Evolutionary conservation across 2,329 filamentous ascomycete genomes (phyloP).

Genomic region (Teratosphaeria gauchensis): DNA sequence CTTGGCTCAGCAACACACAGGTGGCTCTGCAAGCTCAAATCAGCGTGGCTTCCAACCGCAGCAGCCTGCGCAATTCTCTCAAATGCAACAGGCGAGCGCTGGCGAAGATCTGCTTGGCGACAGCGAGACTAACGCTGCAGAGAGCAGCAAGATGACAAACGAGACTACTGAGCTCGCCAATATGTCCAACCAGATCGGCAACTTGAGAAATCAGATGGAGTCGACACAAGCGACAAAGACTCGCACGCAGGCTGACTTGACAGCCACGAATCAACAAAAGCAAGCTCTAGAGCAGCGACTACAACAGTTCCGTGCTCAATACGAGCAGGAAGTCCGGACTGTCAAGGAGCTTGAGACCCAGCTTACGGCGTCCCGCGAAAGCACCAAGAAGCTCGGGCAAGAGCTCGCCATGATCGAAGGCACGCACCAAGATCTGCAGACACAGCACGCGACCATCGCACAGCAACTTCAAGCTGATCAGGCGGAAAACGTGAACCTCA

Average conservation of each 20-base stretch:
- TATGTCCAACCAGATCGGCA: constrained; percentile 88
- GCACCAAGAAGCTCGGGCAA: constrained; percentile 73
- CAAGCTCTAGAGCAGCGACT: constrained; percentile 85
- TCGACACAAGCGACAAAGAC: constrained; percentile 76
- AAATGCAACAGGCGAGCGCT: constrained; percentile 30
- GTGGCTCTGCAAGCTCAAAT: constrained; percentile 40
- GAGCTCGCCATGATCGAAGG: constrained; percentile 78
- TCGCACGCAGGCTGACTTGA: constrained; percentile 71
- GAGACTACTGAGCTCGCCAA: constrained; percentile 92
- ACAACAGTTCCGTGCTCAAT: constrained; percentile 73
- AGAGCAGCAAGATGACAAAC: constrained; percentile 75
- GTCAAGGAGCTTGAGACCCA: constrained; percentile 79
- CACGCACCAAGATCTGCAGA: constrained; percentile 68
- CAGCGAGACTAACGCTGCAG: constrained; percentile 61
- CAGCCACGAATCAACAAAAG: constrained; percentile 75
- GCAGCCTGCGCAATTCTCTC: constrained; percentile 17
- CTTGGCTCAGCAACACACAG: constrained; percentile 67
- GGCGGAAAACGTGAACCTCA: constrained; percentile 74
- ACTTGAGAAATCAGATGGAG: constrained; percentile 86
- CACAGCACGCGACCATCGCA: constrained; percentile 67
- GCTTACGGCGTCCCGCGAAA: constrained; percentile 62
- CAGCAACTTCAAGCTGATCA: constrained; percentile 74
- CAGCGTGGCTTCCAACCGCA: constrained; percentile 19
- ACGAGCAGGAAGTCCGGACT: constrained; percentile 86
- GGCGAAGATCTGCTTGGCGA: constrained; percentile 84